Evolutionary conservation across 345 rosid species (phyloP), one percentile per base, ranked within the genome.

Genomic region (Carallia pectinifolia): DNA sequence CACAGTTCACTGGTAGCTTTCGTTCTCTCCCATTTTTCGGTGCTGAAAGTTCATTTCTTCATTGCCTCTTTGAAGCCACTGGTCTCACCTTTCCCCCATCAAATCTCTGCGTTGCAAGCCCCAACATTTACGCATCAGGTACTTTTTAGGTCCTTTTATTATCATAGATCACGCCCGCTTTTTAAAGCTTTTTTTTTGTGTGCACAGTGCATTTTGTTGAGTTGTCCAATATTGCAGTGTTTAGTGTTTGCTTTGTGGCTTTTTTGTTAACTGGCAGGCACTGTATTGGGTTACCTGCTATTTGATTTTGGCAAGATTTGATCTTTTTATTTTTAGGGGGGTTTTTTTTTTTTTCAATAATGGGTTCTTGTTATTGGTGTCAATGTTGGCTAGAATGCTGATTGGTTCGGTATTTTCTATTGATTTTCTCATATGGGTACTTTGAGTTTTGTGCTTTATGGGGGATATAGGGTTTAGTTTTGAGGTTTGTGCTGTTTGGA

Each of bases 51-150:
- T 67, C 73, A 4, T 44, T 58, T 58, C 61, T 67, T n/a, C 60
- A 4, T 31, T 23, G 23, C 60, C 30, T 31, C 70, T 31, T 62
- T 53, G 33, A 52, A 59, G 33, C 55, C 62, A 40, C 78, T 75
- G 61, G 16, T 67, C 23, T 69, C 74, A 34, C 64, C 53, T 39
- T 58, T 63, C 18, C 38, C 33, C 23, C 58, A 16, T n/a, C 67
- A 6, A 66, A 30, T 16, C 65, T 64, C 61, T 2, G 23, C 40
- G 52, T 53, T 19, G 19, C 61, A 19, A 71, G 73, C 71, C 70
- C 62, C 62, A 44, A 53, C 77, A 63, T 73, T 77, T 68, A 80
- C 64, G 18, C 71, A 3, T 44, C 29, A 62, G 87, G 84, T 78
- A 44, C 54, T 9, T 3, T 70, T 65, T 48, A 1, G 54, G 58